These are phyloP conservation scores for Trichoderma aggressivum DNA, from an alignment of 2,329 filamentous ascomycete genomes.

Conservation along the genomic window DNA sequence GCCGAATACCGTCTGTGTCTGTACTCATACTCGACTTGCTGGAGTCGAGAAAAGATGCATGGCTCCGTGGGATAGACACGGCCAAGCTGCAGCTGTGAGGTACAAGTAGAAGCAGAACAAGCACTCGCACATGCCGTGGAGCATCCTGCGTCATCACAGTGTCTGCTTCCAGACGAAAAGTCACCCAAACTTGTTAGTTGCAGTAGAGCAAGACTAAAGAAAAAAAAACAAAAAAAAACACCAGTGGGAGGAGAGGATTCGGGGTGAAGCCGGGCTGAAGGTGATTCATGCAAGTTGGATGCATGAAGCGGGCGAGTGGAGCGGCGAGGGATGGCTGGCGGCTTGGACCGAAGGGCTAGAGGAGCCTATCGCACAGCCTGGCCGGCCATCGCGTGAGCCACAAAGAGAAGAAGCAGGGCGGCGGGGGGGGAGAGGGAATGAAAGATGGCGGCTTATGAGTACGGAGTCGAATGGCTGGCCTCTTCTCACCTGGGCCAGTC, in stretches of 20 bases:
- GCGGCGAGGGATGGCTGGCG: not conserved
- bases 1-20: too few relatives aligned
- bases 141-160: constrained; percentile 6
- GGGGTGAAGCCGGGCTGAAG: not conserved
- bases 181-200: not conserved
- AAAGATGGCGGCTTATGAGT: not conserved
- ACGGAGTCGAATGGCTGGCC: too few relatives aligned
- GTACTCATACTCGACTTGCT: not conserved
- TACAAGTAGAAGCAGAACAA: not conserved
- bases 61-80: not conserved
- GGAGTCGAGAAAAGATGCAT: not conserved
- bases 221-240: not conserved
- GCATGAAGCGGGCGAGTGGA: constrained; percentile 16
- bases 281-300: constrained; percentile 19
- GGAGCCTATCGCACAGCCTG: not conserved
- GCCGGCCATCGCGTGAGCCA: constrained; percentile 3
- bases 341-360: constrained; percentile 13
- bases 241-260: not conserved
- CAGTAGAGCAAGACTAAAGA: not conserved
- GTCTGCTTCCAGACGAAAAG: not conserved
- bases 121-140: not conserved
- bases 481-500: not conserved
- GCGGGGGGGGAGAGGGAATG: not conserved
- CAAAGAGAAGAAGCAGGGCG: not conserved
- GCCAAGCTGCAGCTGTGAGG: not conserved